These are phyloP conservation scores for Coemansia nantahalensis DNA, from an alignment of 192 early-diverging fungal species.

Conservation along the genomic window DNA sequence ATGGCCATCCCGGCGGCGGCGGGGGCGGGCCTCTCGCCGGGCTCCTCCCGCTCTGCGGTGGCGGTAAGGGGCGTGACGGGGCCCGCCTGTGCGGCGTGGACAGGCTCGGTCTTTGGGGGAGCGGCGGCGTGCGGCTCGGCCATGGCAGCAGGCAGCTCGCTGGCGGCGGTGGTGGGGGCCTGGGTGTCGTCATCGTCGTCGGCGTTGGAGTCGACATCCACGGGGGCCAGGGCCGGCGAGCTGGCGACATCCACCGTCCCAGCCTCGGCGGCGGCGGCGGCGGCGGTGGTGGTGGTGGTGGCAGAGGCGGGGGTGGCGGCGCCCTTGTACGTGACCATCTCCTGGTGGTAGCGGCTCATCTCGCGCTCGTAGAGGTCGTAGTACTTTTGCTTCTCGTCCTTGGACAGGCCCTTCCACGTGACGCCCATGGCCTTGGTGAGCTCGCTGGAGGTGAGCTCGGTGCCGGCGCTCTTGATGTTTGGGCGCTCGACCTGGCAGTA, in stretches of 20 bases:
- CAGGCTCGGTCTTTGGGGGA: no score
- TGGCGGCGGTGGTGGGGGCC: background rate
- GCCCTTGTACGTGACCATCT: conserved; percentile 45
- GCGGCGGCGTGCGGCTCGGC: no score
- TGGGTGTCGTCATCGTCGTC: conserved; percentile 9
- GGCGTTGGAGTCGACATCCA: conserved; percentile 13
- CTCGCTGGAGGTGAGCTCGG: conserved; percentile 40
- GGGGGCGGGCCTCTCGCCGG: conserved; percentile 3
- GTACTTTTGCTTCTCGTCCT: conserved; percentile 45
- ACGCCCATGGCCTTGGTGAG: conserved; percentile 50
- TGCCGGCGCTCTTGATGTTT: conserved; percentile 36
- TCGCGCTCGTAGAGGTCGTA: conserved; percentile 48
- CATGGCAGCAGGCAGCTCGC: background rate
- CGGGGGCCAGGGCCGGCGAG: conserved; percentile 8
- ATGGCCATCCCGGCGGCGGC: background rate
- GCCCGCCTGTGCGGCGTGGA: background rate
- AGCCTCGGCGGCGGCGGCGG: background rate
- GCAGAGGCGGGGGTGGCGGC: background rate
- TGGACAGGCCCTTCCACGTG: conserved; percentile 48
- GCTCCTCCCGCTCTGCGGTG: conserved; percentile 11
- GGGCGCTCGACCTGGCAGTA: conserved; percentile 53
- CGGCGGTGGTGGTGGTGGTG: background rate
- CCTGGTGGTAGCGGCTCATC: conserved; percentile 47
- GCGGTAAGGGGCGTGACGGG: conserved; percentile 10
- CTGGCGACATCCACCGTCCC: background rate